phyloP scores from a whole-genome alignment of 768 basidiomycete species.

The Lepiota brunneoincarnata region DNA sequence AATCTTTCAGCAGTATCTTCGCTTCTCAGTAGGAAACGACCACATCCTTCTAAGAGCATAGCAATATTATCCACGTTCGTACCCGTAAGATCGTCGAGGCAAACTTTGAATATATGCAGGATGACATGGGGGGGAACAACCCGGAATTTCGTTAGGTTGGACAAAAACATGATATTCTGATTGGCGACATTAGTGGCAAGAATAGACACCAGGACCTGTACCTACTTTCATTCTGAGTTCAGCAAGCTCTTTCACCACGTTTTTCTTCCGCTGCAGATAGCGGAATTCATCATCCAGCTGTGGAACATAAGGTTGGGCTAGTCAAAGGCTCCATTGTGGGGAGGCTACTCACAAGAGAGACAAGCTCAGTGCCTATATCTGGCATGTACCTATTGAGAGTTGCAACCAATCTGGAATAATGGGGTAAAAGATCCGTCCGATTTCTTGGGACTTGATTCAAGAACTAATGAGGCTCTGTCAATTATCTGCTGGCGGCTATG shows the following conservation, averaged over 20 bases:
- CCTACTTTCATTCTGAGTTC: conserved; percentile 82
- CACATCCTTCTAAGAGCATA: conserved; percentile 89
- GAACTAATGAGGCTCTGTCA: conserved; percentile 45
- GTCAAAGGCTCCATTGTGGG: neutral
- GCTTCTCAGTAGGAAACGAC: conserved; percentile 83
- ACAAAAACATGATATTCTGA: conserved; percentile 85
- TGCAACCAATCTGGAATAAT: conserved; percentile 88
- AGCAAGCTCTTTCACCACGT: conserved; percentile 84
- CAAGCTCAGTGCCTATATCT: conserved; percentile 81
- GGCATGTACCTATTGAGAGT: conserved; percentile 92
- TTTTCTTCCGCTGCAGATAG: conserved; percentile 92
- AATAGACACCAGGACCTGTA: neutral
- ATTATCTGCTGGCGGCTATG: neutral
- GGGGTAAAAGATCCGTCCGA: conserved; percentile 86
- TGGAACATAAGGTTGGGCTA: conserved; percentile 5
- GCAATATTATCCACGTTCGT: conserved; percentile 94
- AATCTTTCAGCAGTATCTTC: conserved; percentile 89
- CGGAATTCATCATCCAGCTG: conserved; percentile 97
- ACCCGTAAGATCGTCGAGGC: conserved; percentile 91
- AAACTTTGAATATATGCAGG: conserved; percentile 95
- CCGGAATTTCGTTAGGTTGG: conserved; percentile 93
- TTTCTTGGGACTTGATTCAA: conserved; percentile 83
- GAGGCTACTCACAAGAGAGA: conserved; percentile 62
- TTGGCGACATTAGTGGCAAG: neutral
- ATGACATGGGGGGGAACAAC: conserved; percentile 91